Evolutionary conservation across 2,329 filamentous ascomycete genomes (phyloP).

Genomic region (Fonsecaea pugnacius): DNA sequence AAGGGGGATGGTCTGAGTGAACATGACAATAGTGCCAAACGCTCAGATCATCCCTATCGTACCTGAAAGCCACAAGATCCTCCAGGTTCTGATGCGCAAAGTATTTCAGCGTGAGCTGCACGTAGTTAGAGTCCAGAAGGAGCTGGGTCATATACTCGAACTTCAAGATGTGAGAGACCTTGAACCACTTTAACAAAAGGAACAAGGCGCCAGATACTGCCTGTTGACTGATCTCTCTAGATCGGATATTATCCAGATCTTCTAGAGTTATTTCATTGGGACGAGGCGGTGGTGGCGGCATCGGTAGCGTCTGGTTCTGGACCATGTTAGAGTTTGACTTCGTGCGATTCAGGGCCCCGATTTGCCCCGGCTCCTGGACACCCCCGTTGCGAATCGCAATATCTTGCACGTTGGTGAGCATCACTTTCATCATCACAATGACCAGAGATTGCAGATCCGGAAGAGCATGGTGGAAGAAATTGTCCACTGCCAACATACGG

Average conservation of each 20-base stretch:
- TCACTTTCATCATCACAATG: slow-evolving; percentile 87
- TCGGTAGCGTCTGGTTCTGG: slow-evolving; percentile 33
- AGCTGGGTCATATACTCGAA: slow-evolving; percentile 96
- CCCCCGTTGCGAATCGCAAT: slow-evolving; percentile 60
- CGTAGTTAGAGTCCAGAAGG: slow-evolving; percentile 90
- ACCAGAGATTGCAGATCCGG: slow-evolving; percentile 90
- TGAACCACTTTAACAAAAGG: slow-evolving; percentile 93
- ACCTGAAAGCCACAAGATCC: slow-evolving; percentile 81
- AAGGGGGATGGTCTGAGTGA: slow-evolving; percentile 64
- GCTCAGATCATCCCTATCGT: slow-evolving; percentile 81
- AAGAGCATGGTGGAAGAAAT: slow-evolving; percentile 77
- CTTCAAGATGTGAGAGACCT: slow-evolving; percentile 89
- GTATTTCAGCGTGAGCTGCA: slow-evolving; percentile 88
- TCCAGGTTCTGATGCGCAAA: slow-evolving; percentile 95
- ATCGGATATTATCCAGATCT: slow-evolving; percentile 79
- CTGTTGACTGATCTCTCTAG: slow-evolving; percentile 85
- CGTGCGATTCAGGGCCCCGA: slow-evolving; percentile 48
- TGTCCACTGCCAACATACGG: slow-evolving; percentile 74
- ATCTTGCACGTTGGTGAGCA: slow-evolving; percentile 85
- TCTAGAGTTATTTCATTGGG: slow-evolving; percentile 58
- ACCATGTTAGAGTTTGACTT: slow-evolving; percentile 37
- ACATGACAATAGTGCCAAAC: slow-evolving; percentile 90
- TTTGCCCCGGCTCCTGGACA: slow-evolving; percentile 54
- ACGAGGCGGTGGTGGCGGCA: slow-evolving; percentile 35
- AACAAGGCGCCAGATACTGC: slow-evolving; percentile 88